Conservation (phyloP, 768 basidiomycete genomes). For the Pleurotus platypus region DNA sequence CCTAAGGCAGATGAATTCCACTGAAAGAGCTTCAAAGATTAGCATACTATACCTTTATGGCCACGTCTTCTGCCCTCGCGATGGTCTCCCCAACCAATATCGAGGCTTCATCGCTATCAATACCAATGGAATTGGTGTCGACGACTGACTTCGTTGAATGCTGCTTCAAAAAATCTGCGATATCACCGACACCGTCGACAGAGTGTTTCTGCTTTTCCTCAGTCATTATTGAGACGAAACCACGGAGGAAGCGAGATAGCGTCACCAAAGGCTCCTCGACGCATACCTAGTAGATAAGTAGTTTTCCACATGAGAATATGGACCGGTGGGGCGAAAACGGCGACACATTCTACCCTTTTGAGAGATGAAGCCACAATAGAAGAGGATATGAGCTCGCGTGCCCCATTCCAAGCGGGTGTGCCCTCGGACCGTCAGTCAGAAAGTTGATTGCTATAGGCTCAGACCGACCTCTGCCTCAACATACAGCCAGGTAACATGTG, state of each 20-base stretch:
- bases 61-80: slow-evolving; percentile 16
- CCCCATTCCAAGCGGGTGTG: too few species aligned
- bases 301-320: not conserved
- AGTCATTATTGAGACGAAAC: not conserved
- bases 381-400: too few species aligned
- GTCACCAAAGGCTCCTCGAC: not conserved
- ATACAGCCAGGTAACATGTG: too few species aligned
- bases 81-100: not conserved
- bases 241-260: not conserved
- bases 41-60: slow-evolving; percentile 13
- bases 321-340: not conserved
- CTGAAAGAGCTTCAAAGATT: not conserved
- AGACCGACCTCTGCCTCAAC: too few species aligned
- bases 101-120: not conserved
- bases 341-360: too few species aligned
- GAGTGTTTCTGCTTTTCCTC: not conserved
- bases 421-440: too few species aligned
- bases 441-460: too few species aligned
- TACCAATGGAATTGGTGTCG: not conserved
- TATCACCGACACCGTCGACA: not conserved
- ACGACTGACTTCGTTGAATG: not conserved
- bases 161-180: too few species aligned
- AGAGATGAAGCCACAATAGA: too few species aligned
- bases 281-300: not conserved
- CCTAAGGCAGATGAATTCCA: slow-evolving; percentile 20